Conservation (phyloP, 2,329 filamentous ascomycete genomes). For the Cladosporium phlei region DNA sequence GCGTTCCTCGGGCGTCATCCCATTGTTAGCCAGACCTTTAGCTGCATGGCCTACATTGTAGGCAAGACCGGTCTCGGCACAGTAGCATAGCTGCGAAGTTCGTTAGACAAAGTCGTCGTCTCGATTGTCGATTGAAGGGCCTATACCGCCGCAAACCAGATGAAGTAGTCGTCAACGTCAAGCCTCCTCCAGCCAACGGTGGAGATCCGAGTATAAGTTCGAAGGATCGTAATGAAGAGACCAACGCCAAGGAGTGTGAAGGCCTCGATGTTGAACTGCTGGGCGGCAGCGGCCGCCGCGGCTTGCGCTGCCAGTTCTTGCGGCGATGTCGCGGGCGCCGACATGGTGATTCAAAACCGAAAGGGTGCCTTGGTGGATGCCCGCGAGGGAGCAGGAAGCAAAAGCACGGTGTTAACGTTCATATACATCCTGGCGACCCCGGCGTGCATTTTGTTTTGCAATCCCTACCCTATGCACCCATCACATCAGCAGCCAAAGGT, state of each 20-base stretch:
- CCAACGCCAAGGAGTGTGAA: conserved; percentile 10
- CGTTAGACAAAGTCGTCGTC: background rate
- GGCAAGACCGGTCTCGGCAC: conserved; percentile 2
- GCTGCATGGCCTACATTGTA: conserved; percentile 10
- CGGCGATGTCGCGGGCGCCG: conserved; percentile 8
- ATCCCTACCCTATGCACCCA: too few species aligned
- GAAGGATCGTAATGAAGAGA: background rate
- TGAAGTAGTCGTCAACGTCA: conserved; percentile 3
- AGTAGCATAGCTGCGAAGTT: conserved; percentile 4
- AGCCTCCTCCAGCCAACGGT: conserved; percentile 1
- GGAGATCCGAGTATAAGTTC: background rate
- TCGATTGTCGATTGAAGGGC: background rate
- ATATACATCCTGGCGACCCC: too few species aligned
- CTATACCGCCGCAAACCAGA: conserved; percentile 7
- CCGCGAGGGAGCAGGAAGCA: too few species aligned
- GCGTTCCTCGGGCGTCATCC: conserved; percentile 8
- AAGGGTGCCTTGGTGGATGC: too few species aligned
- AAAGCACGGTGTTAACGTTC: too few species aligned
- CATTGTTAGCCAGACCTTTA: conserved; percentile 11
- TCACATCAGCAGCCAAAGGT: too few species aligned
- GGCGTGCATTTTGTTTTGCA: too few species aligned
- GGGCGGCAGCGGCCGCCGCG: conserved; percentile 3
- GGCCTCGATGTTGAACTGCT: conserved; percentile 10
- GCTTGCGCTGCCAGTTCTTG: background rate
- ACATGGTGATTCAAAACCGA: too few species aligned